Conservation (phyloP, 176 grass and related monocot genomes). For the Oryza rufipogon region DNA sequence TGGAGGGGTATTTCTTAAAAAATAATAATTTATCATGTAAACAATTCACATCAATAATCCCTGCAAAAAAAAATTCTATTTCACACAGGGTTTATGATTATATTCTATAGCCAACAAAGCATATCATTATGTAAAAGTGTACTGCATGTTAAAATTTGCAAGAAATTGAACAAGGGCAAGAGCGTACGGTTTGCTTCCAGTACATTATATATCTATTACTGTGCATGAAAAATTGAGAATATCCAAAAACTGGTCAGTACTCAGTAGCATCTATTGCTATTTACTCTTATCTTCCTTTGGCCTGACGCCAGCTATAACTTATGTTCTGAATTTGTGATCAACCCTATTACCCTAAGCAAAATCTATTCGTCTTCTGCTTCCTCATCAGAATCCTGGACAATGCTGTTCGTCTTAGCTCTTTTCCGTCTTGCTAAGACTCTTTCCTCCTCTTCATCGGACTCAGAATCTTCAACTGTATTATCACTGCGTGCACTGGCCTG, state of each 20-base stretch:
- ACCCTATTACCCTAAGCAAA: conserved; percentile 14
- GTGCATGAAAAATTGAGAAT: neutral
- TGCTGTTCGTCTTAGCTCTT: conserved; percentile 58
- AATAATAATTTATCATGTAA: too few species aligned
- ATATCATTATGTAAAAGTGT: neutral
- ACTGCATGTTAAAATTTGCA: neutral
- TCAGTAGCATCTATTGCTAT: conserved; percentile 12
- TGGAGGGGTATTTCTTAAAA: too few species aligned
- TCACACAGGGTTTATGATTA: too few species aligned
- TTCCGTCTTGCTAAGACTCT: conserved; percentile 53
- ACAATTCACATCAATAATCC: too few species aligned
- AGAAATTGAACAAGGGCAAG: neutral
- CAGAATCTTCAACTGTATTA: conserved; percentile 47
- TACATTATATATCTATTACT: neutral
- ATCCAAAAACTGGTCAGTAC: conserved; percentile 17
- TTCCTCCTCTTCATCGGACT: conserved; percentile 56
- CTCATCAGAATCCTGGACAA: conserved; percentile 76
- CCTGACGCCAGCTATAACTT: neutral
- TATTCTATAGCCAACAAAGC: neutral
- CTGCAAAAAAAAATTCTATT: too few species aligned
- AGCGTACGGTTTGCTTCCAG: neutral
- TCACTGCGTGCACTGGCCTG: conserved; percentile 13
- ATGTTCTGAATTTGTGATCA: neutral
- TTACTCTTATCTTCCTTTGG: neutral
- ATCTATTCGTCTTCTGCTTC: conserved; percentile 41